These are phyloP conservation scores for Castanea crenata DNA, from an alignment of 306 rosid genomes.

Conservation along the genomic window DNA sequence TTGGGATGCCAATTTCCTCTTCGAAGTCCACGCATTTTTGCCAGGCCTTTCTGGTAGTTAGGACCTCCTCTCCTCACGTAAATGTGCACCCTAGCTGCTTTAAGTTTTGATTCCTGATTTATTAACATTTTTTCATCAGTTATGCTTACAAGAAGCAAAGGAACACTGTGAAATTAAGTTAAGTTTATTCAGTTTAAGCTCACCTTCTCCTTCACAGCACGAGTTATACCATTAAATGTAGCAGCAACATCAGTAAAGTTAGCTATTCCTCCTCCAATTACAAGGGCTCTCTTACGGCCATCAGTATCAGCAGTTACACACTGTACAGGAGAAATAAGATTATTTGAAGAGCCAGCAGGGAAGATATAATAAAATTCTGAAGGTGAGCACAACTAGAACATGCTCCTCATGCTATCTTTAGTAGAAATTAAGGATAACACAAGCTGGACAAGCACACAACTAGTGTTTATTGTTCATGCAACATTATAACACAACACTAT, in stretches of 20 bases:
- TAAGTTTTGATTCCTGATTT: constrained; percentile 75
- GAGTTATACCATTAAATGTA: constrained; percentile 87
- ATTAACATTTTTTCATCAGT: constrained; percentile 24
- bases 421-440: not conserved
- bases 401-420: not conserved
- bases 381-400: constrained; percentile 6
- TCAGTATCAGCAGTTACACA: constrained; percentile 89
- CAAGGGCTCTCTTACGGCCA: constrained; percentile 91
- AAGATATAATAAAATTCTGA: not conserved
- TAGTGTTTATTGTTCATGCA: not conserved
- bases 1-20: constrained; percentile 83
- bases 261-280: constrained; percentile 94
- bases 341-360: constrained; percentile 6
- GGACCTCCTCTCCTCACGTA: constrained; percentile 99
- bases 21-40: constrained; percentile 85
- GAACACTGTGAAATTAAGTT: not conserved
- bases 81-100: constrained; percentile 78
- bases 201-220: constrained; percentile 93
- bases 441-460: not conserved
- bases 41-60: constrained; percentile 92
- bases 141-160: constrained; percentile 3
- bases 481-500: constrained; percentile 1
- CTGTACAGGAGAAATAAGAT: constrained; percentile 43
- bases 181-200: not conserved
- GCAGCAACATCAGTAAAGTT: constrained; percentile 96